Conservation (phyloP, 208 protist species). For the Trypanosoma avium region DNA sequence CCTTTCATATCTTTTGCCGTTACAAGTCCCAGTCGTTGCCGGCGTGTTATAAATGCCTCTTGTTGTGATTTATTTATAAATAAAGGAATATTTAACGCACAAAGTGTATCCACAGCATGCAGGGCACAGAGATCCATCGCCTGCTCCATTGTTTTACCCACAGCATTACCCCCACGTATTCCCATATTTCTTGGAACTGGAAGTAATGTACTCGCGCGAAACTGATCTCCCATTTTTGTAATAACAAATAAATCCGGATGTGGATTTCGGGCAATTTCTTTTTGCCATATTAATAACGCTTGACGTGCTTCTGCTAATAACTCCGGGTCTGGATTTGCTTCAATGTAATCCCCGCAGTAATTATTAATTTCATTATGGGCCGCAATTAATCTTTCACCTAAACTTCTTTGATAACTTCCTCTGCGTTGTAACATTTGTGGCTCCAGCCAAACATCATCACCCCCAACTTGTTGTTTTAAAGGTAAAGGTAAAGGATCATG, state of each 20-base stretch:
- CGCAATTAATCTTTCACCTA: slow-evolving; percentile 59
- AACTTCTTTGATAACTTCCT: slow-evolving; percentile 30
- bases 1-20: slow-evolving; percentile 36
- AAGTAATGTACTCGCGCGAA: slow-evolving; percentile 65
- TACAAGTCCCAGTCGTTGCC: slow-evolving; percentile 34
- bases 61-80: slow-evolving; percentile 45
- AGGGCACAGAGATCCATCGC: slow-evolving; percentile 68
- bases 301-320: slow-evolving; percentile 51
- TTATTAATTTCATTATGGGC: slow-evolving; percentile 53
- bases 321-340: slow-evolving; percentile 59
- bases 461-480: slow-evolving; percentile 73
- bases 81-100: slow-evolving; percentile 48
- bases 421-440: slow-evolving; percentile 25
- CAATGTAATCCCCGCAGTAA: slow-evolving; percentile 45
- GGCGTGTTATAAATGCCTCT: slow-evolving; percentile 39
- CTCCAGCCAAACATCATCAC: slow-evolving; percentile 68
- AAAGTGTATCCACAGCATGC: slow-evolving; percentile 74
- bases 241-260: slow-evolving; percentile 73
- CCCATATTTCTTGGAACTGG: slow-evolving; percentile 65
- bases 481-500: slow-evolving; percentile 63
- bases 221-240: slow-evolving; percentile 62
- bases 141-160: slow-evolving; percentile 46
- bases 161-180: slow-evolving; percentile 65
- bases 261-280: slow-evolving; percentile 51
- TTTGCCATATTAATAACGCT: slow-evolving; percentile 62